phyloP scores from a whole-genome alignment of 2,329 filamentous ascomycete genomes.

The Colletotrichum nymphaeae region DNA sequence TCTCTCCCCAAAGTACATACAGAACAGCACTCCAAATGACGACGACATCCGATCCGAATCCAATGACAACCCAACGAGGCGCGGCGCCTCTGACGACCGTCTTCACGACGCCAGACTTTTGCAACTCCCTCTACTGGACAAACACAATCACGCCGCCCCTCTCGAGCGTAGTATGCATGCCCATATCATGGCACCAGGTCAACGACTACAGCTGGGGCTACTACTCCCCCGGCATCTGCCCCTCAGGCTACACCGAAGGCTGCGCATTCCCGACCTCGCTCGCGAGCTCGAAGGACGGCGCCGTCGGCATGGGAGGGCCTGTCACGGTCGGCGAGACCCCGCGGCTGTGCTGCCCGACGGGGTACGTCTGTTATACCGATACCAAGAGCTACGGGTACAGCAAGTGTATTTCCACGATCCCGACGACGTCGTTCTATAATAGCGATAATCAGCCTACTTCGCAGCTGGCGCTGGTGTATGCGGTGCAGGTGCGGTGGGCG shows the following conservation, averaged over 20 bases:
- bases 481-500: slow-evolving; percentile 39
- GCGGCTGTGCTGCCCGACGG: slow-evolving; percentile 26
- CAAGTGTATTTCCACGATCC: slow-evolving; percentile 35
- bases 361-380: slow-evolving; percentile 22
- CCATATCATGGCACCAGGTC: slow-evolving; percentile 30
- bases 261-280: slow-evolving; percentile 26
- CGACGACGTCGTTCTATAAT: slow-evolving; percentile 20
- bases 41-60: slow-evolving; percentile 25
- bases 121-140: slow-evolving; percentile 22
- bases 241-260: slow-evolving; percentile 32
- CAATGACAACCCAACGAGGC: slow-evolving; percentile 23
- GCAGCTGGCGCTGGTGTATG: slow-evolving; percentile 33
- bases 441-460: slow-evolving; percentile 4
- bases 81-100: slow-evolving; percentile 32
- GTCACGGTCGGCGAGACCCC: slow-evolving; percentile 27
- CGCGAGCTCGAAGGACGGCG: slow-evolving; percentile 5
- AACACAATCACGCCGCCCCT: slow-evolving; percentile 29
- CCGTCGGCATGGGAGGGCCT: slow-evolving; percentile 4
- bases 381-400: slow-evolving; percentile 21
- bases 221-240: slow-evolving; percentile 37
- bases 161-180: slow-evolving; percentile 31
- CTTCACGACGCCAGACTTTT: slow-evolving; percentile 34
- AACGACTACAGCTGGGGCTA: slow-evolving; percentile 33
- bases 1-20: neutral
- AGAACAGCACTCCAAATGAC: neutral